phyloP scores from a whole-genome alignment of 345 rosid genomes.

The Alliaria petiolata region DNA sequence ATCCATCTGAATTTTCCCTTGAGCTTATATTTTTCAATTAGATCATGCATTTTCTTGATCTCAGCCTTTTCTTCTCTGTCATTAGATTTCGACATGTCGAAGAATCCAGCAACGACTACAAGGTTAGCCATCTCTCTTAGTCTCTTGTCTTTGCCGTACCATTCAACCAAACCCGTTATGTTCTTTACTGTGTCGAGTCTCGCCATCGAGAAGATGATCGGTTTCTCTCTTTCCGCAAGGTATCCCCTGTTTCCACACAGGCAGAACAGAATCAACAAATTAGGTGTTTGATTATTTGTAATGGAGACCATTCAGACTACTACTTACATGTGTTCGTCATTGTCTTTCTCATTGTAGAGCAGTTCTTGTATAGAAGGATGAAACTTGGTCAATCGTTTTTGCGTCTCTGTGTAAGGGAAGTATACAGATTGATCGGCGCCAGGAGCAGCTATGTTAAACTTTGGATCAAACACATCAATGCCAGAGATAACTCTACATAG shows the following conservation, averaged over 20 bases:
- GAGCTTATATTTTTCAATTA: constrained; percentile 72
- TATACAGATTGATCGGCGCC: constrained; percentile 97
- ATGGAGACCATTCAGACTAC: background rate
- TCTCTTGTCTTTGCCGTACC: constrained; percentile 86
- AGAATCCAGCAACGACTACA: constrained; percentile 88
- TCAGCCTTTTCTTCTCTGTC: constrained; percentile 90
- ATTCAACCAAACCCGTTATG: constrained; percentile 80
- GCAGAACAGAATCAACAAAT: background rate
- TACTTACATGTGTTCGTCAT: constrained; percentile 69
- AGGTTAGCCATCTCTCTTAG: constrained; percentile 77
- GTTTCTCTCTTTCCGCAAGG: constrained; percentile 69
- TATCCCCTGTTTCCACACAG: constrained; percentile 55
- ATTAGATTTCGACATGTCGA: constrained; percentile 65
- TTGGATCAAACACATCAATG: constrained; percentile 83
- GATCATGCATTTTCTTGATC: constrained; percentile 77
- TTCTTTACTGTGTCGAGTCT: constrained; percentile 89
- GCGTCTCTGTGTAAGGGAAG: constrained; percentile 62
- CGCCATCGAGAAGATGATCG: constrained; percentile 98
- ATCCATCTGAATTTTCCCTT: constrained; percentile 91
- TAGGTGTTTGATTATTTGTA: background rate
- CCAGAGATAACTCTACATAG: constrained; percentile 84
- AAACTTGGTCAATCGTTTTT: constrained; percentile 49
- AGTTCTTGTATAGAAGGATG: constrained; percentile 77
- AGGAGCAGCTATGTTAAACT: constrained; percentile 91
- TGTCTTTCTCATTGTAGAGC: constrained; percentile 60